These are phyloP conservation scores for Calonectria pseudoturangicola DNA, from an alignment of 2,329 filamentous ascomycete genomes.

Conservation along the genomic window DNA sequence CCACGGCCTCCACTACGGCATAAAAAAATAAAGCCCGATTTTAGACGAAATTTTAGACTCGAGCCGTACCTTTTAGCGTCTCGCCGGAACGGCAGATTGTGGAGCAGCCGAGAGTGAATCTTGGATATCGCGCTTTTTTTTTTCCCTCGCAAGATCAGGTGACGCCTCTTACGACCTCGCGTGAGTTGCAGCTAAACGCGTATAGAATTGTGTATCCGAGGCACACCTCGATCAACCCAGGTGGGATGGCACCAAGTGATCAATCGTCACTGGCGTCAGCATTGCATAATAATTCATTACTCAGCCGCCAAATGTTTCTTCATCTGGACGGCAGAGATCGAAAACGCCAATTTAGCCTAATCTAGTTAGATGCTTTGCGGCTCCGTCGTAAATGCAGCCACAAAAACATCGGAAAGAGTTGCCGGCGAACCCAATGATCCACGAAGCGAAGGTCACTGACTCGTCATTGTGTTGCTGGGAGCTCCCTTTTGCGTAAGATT, in stretches of 20 bases:
- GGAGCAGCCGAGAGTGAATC: constrained; percentile 16
- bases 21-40: constrained; percentile 2
- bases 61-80: constrained; percentile 1
- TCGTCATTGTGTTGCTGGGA: not conserved
- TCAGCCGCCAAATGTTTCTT: constrained; percentile 32
- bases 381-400: constrained; percentile 26
- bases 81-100: constrained; percentile 18
- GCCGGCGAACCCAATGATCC: not conserved
- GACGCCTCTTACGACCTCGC: constrained; percentile 28
- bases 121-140: constrained; percentile 15
- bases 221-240: not conserved
- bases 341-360: not conserved
- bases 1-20: too few species aligned
- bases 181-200: not conserved
- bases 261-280: not conserved
- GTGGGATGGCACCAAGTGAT: constrained; percentile 1
- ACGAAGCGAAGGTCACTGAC: constrained; percentile 1
- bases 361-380: constrained; percentile 20
- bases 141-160: constrained; percentile 7
- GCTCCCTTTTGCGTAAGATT: not conserved
- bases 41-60: constrained; percentile 1
- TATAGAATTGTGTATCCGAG: constrained; percentile 1
- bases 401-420: constrained; percentile 6
- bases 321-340: constrained; percentile 10
- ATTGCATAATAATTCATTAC: constrained; percentile 4